phyloP scores from a whole-genome alignment of 2,329 filamentous ascomycete species.

The Fusarium marasasianum region DNA sequence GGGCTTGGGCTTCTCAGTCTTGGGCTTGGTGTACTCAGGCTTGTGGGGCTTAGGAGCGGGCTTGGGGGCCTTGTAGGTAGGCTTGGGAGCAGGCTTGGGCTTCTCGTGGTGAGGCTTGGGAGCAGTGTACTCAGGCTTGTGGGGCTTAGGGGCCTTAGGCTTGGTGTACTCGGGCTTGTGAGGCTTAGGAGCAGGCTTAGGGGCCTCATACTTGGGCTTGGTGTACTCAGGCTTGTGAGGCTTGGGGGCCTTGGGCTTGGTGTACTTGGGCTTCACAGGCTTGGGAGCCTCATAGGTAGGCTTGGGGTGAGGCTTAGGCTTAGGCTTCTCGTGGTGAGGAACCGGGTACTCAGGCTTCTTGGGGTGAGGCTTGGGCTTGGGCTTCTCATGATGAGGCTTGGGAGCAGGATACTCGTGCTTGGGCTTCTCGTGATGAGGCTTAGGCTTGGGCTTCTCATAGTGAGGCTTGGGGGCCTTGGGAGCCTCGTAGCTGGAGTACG shows the following conservation, averaged over 20 bases:
- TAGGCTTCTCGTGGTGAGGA: background rate
- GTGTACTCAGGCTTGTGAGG: background rate
- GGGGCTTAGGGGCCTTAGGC: background rate
- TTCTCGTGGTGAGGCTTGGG: background rate
- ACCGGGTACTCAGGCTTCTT: background rate
- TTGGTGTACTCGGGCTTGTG: background rate
- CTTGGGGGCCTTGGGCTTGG: background rate
- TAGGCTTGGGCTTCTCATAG: constrained; percentile 2
- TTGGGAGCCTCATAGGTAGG: no score
- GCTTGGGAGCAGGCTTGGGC: background rate
- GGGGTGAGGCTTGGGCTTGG: background rate
- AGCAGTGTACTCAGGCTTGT: background rate
- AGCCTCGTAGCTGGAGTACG: constrained; percentile 8
- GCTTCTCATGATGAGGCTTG: background rate
- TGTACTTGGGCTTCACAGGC: no score
- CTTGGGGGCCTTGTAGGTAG: background rate
- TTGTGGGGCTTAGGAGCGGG: background rate
- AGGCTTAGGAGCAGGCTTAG: background rate
- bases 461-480: constrained; percentile 13
- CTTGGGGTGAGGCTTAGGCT: background rate
- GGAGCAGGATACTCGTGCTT: background rate
- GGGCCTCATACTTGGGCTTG: background rate
- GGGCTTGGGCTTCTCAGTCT: background rate
- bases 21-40: background rate
- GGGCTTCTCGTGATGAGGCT: constrained; percentile 13